These are phyloP conservation scores for Solanum dulcamara DNA, from an alignment of 257 asterid genomes.

Conservation along the genomic window DNA sequence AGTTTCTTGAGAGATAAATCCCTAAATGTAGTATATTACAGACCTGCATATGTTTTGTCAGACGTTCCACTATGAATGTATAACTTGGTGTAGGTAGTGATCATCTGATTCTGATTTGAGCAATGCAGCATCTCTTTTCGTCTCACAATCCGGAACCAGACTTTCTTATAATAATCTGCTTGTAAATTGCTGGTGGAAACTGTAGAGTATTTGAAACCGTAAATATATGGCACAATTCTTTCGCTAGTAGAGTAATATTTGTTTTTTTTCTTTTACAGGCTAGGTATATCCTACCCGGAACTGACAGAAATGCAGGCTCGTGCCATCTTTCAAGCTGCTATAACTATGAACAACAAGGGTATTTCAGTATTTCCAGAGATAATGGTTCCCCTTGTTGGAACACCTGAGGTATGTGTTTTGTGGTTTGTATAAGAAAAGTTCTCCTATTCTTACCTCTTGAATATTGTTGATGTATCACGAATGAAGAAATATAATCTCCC, in stretches of 20 bases:
- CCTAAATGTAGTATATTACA: too few relatives aligned
- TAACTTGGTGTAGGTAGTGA: neutral
- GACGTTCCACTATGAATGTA: neutral
- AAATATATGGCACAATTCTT: neutral
- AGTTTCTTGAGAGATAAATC: neutral
- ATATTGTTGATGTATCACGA: neutral
- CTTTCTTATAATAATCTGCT: neutral
- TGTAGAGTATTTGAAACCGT: neutral
- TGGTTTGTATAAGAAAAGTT: neutral
- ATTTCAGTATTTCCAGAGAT: slow-evolving; percentile 70
- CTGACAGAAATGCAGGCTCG: slow-evolving; percentile 91
- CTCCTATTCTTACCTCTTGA: neutral
- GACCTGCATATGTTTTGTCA: neutral
- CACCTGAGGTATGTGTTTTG: slow-evolving; percentile 60
- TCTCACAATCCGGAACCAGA: neutral
- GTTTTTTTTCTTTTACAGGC: slow-evolving; percentile 26
- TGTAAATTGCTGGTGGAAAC: neutral
- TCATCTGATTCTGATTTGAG: neutral
- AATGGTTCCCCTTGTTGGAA: slow-evolving; percentile 96
- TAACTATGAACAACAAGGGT: slow-evolving; percentile 65
- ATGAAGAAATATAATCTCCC: neutral
- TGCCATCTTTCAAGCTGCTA: slow-evolving; percentile 91
- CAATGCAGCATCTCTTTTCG: neutral
- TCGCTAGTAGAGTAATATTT: neutral
- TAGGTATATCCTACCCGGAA: slow-evolving; percentile 95